These are phyloP conservation scores for Baorangia bicolor DNA, from an alignment of 768 basidiomycete genomes.

Conservation along the genomic window DNA sequence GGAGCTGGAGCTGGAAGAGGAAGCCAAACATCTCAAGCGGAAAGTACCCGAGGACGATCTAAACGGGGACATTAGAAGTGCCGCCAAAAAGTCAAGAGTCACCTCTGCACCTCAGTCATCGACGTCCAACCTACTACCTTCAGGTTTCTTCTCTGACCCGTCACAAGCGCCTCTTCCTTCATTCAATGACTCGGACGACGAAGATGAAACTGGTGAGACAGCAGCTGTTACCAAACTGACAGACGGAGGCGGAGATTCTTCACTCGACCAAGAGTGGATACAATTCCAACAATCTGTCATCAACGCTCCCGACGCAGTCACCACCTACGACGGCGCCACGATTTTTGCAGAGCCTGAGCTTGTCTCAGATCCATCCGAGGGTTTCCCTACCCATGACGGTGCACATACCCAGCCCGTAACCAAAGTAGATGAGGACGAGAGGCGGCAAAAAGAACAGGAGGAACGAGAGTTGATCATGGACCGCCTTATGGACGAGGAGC, in stretches of 20 bases:
- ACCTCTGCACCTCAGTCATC: conserved; percentile 12
- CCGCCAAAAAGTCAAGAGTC: conserved; percentile 33
- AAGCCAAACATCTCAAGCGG: conserved; percentile 38
- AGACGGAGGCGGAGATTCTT: conserved; percentile 15
- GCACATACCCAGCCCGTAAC: conserved; percentile 16
- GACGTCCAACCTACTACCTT: conserved; percentile 51
- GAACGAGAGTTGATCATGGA: conserved; percentile 86
- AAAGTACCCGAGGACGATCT: conserved; percentile 26
- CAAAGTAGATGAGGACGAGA: conserved; percentile 35
- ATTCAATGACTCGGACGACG: conserved; percentile 43
- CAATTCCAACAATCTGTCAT: conserved; percentile 68
- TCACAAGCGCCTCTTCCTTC: conserved; percentile 45
- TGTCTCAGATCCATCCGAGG: conserved; percentile 42
- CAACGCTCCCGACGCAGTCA: conserved; percentile 40
- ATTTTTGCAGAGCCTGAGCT: conserved; percentile 67
- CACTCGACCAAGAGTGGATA: conserved; percentile 71
- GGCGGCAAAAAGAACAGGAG: conserved; percentile 58
- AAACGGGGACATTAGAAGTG: conserved; percentile 22
- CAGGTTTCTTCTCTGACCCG: conserved; percentile 82
- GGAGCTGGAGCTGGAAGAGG: conserved; percentile 30
- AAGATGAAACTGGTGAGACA: conserved; percentile 31
- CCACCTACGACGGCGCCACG: conserved; percentile 68
- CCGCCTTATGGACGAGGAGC: conserved; percentile 78
- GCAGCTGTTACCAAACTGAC: neutral
- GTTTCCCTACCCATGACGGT: conserved; percentile 44